Percentiles rank a stretch among this genome's conserved stretches.
Conservation (phyloP, 495 filamentous ascomycete genomes). For the Daldinia caldariorum region DNA sequence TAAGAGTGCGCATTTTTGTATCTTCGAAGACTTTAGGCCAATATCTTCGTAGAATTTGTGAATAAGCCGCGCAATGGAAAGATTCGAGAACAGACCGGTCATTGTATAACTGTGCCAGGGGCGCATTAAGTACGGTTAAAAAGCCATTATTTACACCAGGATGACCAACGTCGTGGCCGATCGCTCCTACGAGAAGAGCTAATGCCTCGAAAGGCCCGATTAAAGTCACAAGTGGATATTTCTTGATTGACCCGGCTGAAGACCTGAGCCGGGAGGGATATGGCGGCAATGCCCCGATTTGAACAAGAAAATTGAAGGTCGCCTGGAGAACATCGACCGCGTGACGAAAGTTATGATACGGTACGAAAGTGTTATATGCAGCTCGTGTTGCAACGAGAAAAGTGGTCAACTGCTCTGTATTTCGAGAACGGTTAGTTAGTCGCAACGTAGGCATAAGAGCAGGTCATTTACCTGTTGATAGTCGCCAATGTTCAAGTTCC, state of each 20-base stretch:
- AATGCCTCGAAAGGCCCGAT: slow-evolving; percentile 87
- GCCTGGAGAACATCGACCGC: slow-evolving; percentile 96
- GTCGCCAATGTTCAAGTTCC: slow-evolving; percentile 79
- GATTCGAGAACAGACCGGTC: slow-evolving; percentile 96
- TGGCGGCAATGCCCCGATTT: slow-evolving; percentile 78
- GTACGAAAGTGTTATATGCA: slow-evolving; percentile 93
- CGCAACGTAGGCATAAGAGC: slow-evolving; percentile 22
- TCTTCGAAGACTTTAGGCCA: slow-evolving; percentile 86
- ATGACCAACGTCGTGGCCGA: slow-evolving; percentile 97
- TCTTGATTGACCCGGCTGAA: slow-evolving; percentile 37
- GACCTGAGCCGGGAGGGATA: slow-evolving; percentile 56
- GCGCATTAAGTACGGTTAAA: slow-evolving; percentile 89
- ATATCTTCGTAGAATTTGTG: slow-evolving; percentile 90
- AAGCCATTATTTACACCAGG: slow-evolving; percentile 99
- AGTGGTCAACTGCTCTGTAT: slow-evolving; percentile 70
- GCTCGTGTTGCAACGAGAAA: slow-evolving; percentile 85
- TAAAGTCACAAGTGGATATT: slow-evolving; percentile 74
- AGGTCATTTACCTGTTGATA: slow-evolving; percentile 71
- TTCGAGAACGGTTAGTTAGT: slow-evolving; percentile 44
- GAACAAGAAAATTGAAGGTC: slow-evolving; percentile 88
- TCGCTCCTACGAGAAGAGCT: slow-evolving; percentile 89
- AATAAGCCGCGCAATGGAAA: slow-evolving; percentile 97
- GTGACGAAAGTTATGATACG: slow-evolving; percentile 99
- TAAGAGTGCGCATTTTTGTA: slow-evolving; percentile 79
- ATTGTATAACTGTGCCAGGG: slow-evolving; percentile 97